These are phyloP conservation scores for Prunus fruticosa DNA, from an alignment of 306 rosid species.

Conservation along the genomic window DNA sequence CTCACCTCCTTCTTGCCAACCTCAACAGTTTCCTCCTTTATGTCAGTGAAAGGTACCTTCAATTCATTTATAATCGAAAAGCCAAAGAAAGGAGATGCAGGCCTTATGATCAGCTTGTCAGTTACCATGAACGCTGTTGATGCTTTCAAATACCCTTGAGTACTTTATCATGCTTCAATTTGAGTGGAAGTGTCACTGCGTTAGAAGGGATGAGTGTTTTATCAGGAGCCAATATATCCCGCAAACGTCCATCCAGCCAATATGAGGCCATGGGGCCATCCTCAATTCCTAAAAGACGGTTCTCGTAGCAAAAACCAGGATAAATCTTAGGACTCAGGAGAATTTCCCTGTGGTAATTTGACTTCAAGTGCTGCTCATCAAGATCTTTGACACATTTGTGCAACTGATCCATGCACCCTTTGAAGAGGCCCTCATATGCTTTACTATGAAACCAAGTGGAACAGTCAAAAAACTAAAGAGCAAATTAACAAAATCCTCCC, in stretches of 20 bases:
- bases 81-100: not conserved
- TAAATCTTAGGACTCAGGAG: too few species aligned
- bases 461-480: too few species aligned
- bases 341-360: not conserved
- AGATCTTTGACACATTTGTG: slow-evolving; percentile 7
- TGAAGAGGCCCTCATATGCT: not conserved
- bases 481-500: not conserved
- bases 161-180: too few species aligned
- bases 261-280: too few species aligned
- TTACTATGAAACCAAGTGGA: slow-evolving; percentile 7
- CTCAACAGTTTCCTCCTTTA: not conserved
- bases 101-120: not conserved
- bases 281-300: too few species aligned
- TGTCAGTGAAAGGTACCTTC: not conserved
- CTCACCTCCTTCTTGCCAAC: slow-evolving; percentile 9
- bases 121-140: not conserved
- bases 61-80: not conserved
- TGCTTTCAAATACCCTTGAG: not conserved
- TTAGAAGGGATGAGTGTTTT: too few species aligned
- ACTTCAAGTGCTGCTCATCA: not conserved
- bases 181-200: not conserved
- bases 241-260: too few species aligned
- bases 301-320: too few species aligned
- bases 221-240: too few species aligned
- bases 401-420: slow-evolving; percentile 17